Evolutionary conservation across 768 basidiomycete species (phyloP).

Genomic region (Naganishia antarctica): DNA sequence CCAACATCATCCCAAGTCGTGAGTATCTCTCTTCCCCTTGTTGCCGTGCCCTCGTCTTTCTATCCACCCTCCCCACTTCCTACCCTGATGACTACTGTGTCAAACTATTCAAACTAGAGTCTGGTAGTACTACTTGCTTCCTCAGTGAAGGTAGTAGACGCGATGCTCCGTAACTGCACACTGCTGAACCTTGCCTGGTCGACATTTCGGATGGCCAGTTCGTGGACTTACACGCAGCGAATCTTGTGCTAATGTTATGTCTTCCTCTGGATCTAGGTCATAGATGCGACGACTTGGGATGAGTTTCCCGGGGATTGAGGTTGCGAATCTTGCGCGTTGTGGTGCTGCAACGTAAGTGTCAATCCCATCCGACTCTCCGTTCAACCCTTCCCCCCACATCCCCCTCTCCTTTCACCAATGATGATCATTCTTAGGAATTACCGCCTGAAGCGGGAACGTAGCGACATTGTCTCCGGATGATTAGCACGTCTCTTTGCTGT

Average conservation of each 20-base stretch:
- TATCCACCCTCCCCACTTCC: neutral
- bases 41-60: neutral
- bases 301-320: too few relatives aligned
- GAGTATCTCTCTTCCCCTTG: neutral
- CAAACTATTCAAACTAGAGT: slow-evolving; percentile 21
- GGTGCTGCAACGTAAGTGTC: too few relatives aligned
- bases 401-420: neutral
- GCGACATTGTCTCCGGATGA: slow-evolving; percentile 23
- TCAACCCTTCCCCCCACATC: neutral
- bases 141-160: slow-evolving; percentile 24
- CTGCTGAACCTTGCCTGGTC: slow-evolving; percentile 19
- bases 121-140: slow-evolving; percentile 24
- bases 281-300: too few relatives aligned
- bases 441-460: slow-evolving; percentile 24
- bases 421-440: slow-evolving; percentile 23
- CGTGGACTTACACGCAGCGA: neutral
- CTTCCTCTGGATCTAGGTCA: neutral
- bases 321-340: too few relatives aligned
- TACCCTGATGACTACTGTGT: slow-evolving; percentile 23
- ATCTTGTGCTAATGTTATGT: neutral
- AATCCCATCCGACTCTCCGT: neutral
- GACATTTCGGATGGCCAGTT: neutral
- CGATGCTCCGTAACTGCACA: slow-evolving; percentile 23
- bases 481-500: slow-evolving; percentile 21
- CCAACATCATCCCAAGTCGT: too few relatives aligned